These are phyloP conservation scores for Myriosclerotinia curreyana DNA, from an alignment of 2,329 filamentous ascomycete species.

Conservation along the genomic window DNA sequence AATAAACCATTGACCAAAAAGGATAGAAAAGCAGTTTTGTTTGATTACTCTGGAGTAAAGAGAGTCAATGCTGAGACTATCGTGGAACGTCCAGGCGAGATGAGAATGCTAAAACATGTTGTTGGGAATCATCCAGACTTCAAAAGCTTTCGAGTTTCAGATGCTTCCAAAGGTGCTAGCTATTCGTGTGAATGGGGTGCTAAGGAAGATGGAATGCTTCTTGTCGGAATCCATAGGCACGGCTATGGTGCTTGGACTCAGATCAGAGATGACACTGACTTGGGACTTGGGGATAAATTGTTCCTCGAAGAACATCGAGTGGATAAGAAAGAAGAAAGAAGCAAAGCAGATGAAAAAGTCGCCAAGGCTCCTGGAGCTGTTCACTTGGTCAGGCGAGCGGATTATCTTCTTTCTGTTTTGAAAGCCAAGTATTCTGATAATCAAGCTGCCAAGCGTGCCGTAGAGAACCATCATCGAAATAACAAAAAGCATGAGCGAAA, in stretches of 20 bases:
- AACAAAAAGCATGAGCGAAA: constrained; percentile 71
- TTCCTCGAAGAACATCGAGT: constrained; percentile 98
- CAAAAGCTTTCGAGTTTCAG: constrained; percentile 78
- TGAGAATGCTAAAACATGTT: constrained; percentile 76
- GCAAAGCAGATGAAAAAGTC: constrained; percentile 64
- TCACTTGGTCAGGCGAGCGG: constrained; percentile 88
- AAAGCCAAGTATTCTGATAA: constrained; percentile 81
- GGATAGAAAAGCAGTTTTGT: constrained; percentile 93
- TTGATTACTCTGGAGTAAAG: constrained; percentile 90
- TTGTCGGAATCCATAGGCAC: constrained; percentile 87
- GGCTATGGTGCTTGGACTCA: constrained; percentile 95
- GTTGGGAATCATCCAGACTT: constrained; percentile 66
- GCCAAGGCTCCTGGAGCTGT: constrained; percentile 96
- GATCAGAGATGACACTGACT: constrained; percentile 86
- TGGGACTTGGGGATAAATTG: constrained; percentile 84
- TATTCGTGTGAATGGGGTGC: constrained; percentile 92
- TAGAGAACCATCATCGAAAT: constrained; percentile 92
- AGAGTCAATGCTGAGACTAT: constrained; percentile 96
- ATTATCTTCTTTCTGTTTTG: constrained; percentile 92
- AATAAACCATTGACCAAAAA: constrained; percentile 91
- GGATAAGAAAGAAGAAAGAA: constrained; percentile 92
- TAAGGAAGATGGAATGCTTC: constrained; percentile 94
- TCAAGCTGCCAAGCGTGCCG: constrained; percentile 68
- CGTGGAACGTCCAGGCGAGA: constrained; percentile 83
- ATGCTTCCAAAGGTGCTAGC: constrained; percentile 87